These are phyloP conservation scores for Calonectria pteridis DNA, from an alignment of 2,329 filamentous ascomycete genomes.

Conservation along the genomic window DNA sequence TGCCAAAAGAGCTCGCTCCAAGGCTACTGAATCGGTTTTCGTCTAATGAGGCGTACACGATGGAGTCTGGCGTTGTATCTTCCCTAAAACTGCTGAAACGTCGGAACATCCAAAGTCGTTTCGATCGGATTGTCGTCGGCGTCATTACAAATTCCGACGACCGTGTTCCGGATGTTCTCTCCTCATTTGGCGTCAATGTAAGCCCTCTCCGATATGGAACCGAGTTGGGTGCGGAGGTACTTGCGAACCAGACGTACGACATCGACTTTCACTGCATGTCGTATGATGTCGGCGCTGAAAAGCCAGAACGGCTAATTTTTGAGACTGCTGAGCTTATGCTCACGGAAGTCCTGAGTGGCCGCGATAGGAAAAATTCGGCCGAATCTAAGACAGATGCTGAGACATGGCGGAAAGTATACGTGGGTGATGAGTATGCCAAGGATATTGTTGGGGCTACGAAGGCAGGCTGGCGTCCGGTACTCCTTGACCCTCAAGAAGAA, in stretches of 20 bases:
- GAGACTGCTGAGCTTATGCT: slow-evolving; percentile 61
- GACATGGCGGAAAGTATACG: slow-evolving; percentile 31
- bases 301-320: slow-evolving; percentile 70
- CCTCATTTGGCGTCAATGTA: slow-evolving; percentile 28
- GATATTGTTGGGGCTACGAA: slow-evolving; percentile 32
- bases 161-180: slow-evolving; percentile 36
- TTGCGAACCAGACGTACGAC: background rate
- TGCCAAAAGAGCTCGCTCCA: slow-evolving; percentile 32
- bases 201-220: slow-evolving; percentile 33
- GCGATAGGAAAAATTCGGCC: background rate
- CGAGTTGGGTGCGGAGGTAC: rapidly evolving
- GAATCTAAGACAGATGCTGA: slow-evolving; percentile 3
- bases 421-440: slow-evolving; percentile 36
- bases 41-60: slow-evolving; percentile 29
- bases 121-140: slow-evolving; percentile 29
- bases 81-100: slow-evolving; percentile 16
- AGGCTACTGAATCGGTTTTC: slow-evolving; percentile 30
- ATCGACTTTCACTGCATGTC: slow-evolving; percentile 58
- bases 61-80: slow-evolving; percentile 15
- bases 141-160: slow-evolving; percentile 40
- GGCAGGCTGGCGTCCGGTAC: slow-evolving; percentile 31
- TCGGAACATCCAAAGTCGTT: background rate
- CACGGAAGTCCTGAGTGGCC: slow-evolving; percentile 20
- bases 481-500: slow-evolving; percentile 31
- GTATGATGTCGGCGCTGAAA: slow-evolving; percentile 72